A percentile compares a stretch with the other conserved stretches of the same genome.
Conservation (phyloP, 1,284 basidiomycete genomes). For the Xerocomus minutiporus region DNA sequence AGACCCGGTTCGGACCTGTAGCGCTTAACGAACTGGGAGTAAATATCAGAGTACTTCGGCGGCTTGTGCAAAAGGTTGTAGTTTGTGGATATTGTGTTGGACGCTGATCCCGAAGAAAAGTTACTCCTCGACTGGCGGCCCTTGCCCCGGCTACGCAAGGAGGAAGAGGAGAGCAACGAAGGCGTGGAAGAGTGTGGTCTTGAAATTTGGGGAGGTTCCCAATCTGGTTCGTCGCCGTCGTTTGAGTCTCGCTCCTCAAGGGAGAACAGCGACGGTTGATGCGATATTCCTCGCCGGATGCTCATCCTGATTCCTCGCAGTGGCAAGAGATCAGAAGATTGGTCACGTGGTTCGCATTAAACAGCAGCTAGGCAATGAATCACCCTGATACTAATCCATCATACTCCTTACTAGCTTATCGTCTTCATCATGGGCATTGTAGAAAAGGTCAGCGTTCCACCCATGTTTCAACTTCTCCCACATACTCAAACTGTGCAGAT, state of each 20-base stretch:
- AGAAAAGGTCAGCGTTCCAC: slow-evolving; percentile 62
- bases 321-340: background rate
- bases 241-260: slow-evolving; percentile 55
- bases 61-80: slow-evolving; percentile 29
- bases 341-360: background rate
- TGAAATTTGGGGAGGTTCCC: slow-evolving; percentile 37
- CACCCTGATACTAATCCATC: background rate
- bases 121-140: slow-evolving; percentile 35
- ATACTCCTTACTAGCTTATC: background rate
- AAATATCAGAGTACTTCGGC: slow-evolving; percentile 60
- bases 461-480: background rate
- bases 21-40: slow-evolving; percentile 71
- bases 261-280: slow-evolving; percentile 63
- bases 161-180: slow-evolving; percentile 29
- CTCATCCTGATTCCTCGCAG: slow-evolving; percentile 17
- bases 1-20: slow-evolving; percentile 58
- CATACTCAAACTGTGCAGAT: slow-evolving; percentile 47
- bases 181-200: slow-evolving; percentile 31
- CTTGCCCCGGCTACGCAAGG: slow-evolving; percentile 32
- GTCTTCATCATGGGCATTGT: slow-evolving; percentile 74
- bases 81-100: slow-evolving; percentile 31
- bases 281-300: slow-evolving; percentile 38
- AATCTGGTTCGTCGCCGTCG: slow-evolving; percentile 44
- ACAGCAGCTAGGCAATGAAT: too few relatives aligned
- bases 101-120: slow-evolving; percentile 28